These are phyloP conservation scores for Exserohilum rostratum DNA, from an alignment of 2,329 filamentous ascomycete species.

Conservation along the genomic window DNA sequence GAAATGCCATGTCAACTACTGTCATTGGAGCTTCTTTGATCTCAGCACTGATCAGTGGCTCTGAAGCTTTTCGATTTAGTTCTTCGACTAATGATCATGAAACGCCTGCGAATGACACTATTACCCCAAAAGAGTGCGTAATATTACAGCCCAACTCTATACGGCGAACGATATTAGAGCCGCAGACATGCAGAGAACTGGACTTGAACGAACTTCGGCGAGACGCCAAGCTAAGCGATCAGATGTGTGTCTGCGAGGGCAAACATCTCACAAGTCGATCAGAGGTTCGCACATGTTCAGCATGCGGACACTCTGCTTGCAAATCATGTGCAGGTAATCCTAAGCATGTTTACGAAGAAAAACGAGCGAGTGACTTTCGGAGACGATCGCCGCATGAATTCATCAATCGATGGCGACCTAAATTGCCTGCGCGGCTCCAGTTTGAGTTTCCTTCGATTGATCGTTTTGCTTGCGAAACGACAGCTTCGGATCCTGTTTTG, in stretches of 20 bases:
- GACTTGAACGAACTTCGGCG: constrained; percentile 17
- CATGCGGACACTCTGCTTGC: constrained; percentile 64
- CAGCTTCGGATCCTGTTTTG: neutral
- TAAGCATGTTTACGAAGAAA: constrained; percentile 51
- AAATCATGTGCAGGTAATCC: constrained; percentile 62
- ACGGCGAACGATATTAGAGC: neutral
- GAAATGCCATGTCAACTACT: constrained; percentile 80
- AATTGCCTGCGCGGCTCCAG: constrained; percentile 29
- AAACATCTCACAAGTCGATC: constrained; percentile 47
- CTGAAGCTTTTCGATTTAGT: constrained; percentile 11
- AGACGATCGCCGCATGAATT: constrained; percentile 52
- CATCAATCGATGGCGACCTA: constrained; percentile 47
- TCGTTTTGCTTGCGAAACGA: neutral
- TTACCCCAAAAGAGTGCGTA: neutral
- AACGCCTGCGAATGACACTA: neutral
- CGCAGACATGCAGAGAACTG: constrained; percentile 1
- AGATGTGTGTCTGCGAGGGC: constrained; percentile 65
- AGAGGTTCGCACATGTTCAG: constrained; percentile 55
- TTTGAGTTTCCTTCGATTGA: constrained; percentile 26
- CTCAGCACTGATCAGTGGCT: constrained; percentile 59
- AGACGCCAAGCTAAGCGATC: constrained; percentile 46
- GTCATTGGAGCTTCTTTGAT: constrained; percentile 70
- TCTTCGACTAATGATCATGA: neutral
- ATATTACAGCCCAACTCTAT: neutral
- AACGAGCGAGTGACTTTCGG: constrained; percentile 30